Base-by-base conservation (phyloP, 1,284 basidiomycete genomes). In the Tausonia pullulans region DNA sequence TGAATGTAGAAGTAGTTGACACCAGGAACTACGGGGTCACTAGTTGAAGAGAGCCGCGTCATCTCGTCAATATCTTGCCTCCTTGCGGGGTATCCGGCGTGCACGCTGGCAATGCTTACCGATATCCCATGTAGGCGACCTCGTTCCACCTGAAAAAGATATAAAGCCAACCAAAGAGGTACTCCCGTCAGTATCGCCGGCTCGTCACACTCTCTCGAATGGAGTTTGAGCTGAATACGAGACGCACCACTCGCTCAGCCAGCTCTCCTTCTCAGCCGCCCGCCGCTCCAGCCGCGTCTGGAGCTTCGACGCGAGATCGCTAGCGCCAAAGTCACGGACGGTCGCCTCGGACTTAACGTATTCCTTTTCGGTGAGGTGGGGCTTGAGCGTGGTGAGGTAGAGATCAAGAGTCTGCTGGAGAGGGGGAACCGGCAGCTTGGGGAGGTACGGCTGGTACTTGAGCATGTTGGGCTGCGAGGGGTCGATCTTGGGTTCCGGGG, bases 1-100 rank as follows among this genome's bases (percentile, higher is more conserved):
- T 98, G 94, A 10, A 93, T 81, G 76, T 93, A 98, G 78, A 88
- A 98, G 80, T 98, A 98, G 80, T 87, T 91, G 71, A 96, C 92
- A 72, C 87, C 90, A 39, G 95, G 91, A 41, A 97, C 87, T 49
- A 97, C 89, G 5, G 94, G 87, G 70, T 96, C 81, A 48, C 80
- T 72, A 68, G 48, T 27, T 52, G 61, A 49, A 44, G 39, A 16
- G 74, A 74, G 55, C 75, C 90, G 58, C 90, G 82, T 71, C 88
- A 89, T 4, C 78, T 85, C 85, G 89, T 27, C 27, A 27, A 27
- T 27, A 27, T 27, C 27, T 27, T 27, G 27, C 27, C 27, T 27
- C 27, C 27, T 27, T 27, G 27, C 27, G 27, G 27, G 27, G 27
- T 27, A 27, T 27, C 27, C 27, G 27, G 27, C 27, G 27, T 27